phyloP scores from a whole-genome alignment of 2,329 filamentous ascomycete genomes.

The Nemania sp. region DNA sequence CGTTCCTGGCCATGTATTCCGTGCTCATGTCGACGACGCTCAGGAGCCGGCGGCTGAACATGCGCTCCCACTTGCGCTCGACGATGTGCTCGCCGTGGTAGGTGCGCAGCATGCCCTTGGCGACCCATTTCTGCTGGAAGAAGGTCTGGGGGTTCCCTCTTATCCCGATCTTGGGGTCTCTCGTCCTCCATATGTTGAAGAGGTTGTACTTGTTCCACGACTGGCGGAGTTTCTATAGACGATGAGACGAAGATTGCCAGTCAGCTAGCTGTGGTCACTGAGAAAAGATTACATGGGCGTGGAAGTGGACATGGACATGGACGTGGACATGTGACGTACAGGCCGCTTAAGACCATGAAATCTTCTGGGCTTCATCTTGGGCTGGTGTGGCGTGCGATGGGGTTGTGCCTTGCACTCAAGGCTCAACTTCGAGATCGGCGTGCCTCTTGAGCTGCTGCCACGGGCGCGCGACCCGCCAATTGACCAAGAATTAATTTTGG shows the following conservation, averaged over 20 bases:
- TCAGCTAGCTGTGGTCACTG: slow-evolving; percentile 10
- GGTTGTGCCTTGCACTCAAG: neutral
- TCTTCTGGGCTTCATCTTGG: slow-evolving; percentile 61
- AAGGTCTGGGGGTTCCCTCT: slow-evolving; percentile 66
- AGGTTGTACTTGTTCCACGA: slow-evolving; percentile 98
- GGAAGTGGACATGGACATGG: neutral
- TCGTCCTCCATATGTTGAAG: slow-evolving; percentile 75
- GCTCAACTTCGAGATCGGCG: neutral
- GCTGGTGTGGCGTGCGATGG: slow-evolving; percentile 26
- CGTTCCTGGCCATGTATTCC: slow-evolving; percentile 74
- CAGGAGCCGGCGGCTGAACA: slow-evolving; percentile 82
- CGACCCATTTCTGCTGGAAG: slow-evolving; percentile 98
- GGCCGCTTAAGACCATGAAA: slow-evolving; percentile 70
- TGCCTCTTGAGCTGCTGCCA: slow-evolving; percentile 4
- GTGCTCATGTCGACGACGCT: slow-evolving; percentile 87
- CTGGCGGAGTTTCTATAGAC: slow-evolving; percentile 80
- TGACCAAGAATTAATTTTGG: slow-evolving; percentile 35
- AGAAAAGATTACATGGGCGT: neutral
- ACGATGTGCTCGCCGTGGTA: slow-evolving; percentile 96
- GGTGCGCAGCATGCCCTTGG: slow-evolving; percentile 79
- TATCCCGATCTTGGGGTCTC: slow-evolving; percentile 47
- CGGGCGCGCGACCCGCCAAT: neutral
- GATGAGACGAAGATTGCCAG: neutral
- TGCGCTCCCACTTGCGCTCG: slow-evolving; percentile 91
- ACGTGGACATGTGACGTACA: slow-evolving; percentile 50